Base-by-base conservation (phyloP, 352 stramenopile genomes). In the Elongisporangium senticosum region DNA sequence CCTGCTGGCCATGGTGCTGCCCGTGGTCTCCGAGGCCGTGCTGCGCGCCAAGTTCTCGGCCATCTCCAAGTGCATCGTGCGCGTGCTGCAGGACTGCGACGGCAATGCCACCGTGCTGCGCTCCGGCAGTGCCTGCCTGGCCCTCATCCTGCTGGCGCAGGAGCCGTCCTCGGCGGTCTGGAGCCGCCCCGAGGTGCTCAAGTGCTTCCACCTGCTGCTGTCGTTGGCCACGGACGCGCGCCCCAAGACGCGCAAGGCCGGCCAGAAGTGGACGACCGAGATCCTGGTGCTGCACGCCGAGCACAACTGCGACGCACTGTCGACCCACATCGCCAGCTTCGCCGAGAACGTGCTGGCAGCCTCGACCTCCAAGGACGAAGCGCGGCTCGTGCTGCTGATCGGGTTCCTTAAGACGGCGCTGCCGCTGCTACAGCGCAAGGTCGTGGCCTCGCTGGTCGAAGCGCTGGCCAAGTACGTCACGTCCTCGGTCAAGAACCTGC, bases 271-370 rank as follows among this genome's bases (percentile, higher is more conserved):
- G 62, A 80, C 86, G 7, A 78, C 79, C 52, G 82, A 90, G 62
- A 69, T 94, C 10, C 72, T 95, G 37, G 69, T 86, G 64, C 68
- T 81, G 17, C 86, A 94, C 63, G 74, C 77, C 7, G 74, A 83
- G 39, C 67, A 80, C 62, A 72, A 86, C 54, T 90, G 80, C 63
- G 82, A 95, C 61, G 63, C 79, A 26, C 77, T 95, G 17, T 93
- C 86, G 14, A 95, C 82, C 23, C 86, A 95, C 68, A 93, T 93
- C 49, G 86, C 86, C 23, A 90, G 81, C 66, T 95, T 95, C 62
- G 76, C 77, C 4, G 82, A 92, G 67, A 93, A 93, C 62, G 83
- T 93, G 15, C 81, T 95, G 14, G 70, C 79, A 7, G 69, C 74
- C 19, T 75, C 72, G 3, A 80, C 75, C 39, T 68, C 69, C 37